Percentiles rank a stretch among this genome's conserved stretches.
Conservation (phyloP, 768 basidiomycete genomes). For the Suillus bovinus region DNA sequence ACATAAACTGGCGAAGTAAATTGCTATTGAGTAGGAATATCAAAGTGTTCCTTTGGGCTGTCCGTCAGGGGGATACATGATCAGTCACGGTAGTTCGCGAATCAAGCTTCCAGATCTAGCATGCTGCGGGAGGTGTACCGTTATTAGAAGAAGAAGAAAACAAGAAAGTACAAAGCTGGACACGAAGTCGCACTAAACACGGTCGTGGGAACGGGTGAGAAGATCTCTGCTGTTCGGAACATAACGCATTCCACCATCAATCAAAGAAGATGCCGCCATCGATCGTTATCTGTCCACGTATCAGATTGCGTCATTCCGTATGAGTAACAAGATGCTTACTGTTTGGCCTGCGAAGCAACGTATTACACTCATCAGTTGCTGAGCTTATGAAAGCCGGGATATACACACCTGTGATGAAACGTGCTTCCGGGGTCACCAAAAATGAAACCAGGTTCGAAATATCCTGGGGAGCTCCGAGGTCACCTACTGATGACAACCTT, state of each 20-base stretch:
- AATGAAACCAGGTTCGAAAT: constrained; percentile 40
- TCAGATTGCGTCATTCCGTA: not conserved
- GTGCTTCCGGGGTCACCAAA: constrained; percentile 34
- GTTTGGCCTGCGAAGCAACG: constrained; percentile 23
- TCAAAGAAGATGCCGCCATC: constrained; percentile 29
- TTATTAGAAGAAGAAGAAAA: too few species aligned
- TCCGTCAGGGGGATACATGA: too few species aligned
- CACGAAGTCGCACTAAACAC: too few species aligned
- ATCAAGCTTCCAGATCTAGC: too few species aligned
- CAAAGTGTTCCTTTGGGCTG: too few species aligned
- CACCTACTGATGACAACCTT: constrained; percentile 19
- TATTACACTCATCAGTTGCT: not conserved
- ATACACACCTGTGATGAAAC: constrained; percentile 37
- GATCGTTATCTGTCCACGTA: constrained; percentile 20
- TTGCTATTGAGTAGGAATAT: too few species aligned
- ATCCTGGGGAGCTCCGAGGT: constrained; percentile 30
- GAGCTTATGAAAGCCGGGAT: not conserved
- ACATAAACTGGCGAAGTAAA: too few species aligned
- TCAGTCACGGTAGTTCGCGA: too few species aligned
- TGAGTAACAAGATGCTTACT: constrained; percentile 15
- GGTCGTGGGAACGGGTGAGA: not conserved
- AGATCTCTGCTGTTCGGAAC: constrained; percentile 21
- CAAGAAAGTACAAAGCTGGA: too few species aligned
- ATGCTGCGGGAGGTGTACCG: too few species aligned
- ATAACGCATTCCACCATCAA: constrained; percentile 12